Evolutionary conservation across 1,139 yeast species (phyloP).

Genomic region (Komagataea norvegica): DNA sequence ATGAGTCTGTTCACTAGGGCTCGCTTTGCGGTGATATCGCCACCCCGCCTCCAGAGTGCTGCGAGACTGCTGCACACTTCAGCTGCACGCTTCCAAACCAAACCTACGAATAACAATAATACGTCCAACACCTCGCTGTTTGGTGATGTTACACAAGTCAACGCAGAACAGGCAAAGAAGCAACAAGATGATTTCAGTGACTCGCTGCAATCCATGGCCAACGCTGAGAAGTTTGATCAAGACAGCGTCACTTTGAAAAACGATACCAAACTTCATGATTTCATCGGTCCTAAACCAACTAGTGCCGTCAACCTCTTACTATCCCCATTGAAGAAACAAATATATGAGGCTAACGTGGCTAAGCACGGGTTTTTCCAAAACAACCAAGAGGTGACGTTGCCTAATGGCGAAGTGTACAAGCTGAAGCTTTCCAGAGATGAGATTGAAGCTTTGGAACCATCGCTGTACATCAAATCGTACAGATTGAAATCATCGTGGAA

Average conservation of each 20-base stretch:
- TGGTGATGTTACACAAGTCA: slow-evolving; percentile 23
- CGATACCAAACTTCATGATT: slow-evolving; percentile 40
- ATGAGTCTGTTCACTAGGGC: slow-evolving; percentile 6
- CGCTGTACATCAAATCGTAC: slow-evolving; percentile 70
- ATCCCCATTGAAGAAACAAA: slow-evolving; percentile 67
- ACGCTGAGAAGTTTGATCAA: slow-evolving; percentile 14
- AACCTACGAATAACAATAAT: not conserved
- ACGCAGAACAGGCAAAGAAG: slow-evolving; percentile 15
- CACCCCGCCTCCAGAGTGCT: not conserved
- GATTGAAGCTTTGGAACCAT: slow-evolving; percentile 77
- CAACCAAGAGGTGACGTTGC: slow-evolving; percentile 46
- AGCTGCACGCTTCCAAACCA: slow-evolving; percentile 1
- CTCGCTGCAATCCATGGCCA: slow-evolving; percentile 22
- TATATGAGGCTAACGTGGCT: slow-evolving; percentile 58
- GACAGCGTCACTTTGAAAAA: slow-evolving; percentile 30
- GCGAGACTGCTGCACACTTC: slow-evolving; percentile 5
- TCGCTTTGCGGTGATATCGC: slow-evolving; percentile 6
- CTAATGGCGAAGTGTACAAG: slow-evolving; percentile 47
- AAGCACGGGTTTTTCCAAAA: slow-evolving; percentile 74
- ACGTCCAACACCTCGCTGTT: slow-evolving; percentile 17
- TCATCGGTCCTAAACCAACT: slow-evolving; percentile 36
- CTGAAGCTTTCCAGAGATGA: slow-evolving; percentile 59
- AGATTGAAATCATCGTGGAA: slow-evolving; percentile 83
- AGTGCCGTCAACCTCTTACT: slow-evolving; percentile 44
- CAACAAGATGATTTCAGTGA: slow-evolving; percentile 23